A percentile compares a stretch with the other conserved stretches of the same genome.
phyloP scores from a whole-genome alignment of 768 basidiomycete species.

The Boletus fagicola region DNA sequence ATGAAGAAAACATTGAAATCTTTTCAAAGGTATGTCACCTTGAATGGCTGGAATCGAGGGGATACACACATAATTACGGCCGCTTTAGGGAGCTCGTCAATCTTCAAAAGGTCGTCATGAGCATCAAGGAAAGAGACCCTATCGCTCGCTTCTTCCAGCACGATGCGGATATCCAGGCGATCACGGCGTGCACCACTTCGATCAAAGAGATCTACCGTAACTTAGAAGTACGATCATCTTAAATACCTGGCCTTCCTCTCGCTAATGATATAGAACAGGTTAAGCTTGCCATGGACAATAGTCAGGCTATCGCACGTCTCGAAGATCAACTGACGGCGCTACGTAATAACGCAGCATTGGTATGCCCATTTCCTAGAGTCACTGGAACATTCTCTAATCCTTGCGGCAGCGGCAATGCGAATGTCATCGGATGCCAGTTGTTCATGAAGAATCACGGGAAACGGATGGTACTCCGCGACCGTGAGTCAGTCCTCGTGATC shows the following conservation, averaged over 20 bases:
- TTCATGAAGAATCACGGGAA: no score
- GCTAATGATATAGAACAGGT: slow-evolving; percentile 5
- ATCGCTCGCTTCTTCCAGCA: slow-evolving; percentile 10
- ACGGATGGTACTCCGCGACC: no score
- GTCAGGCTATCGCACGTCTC: slow-evolving; percentile 6
- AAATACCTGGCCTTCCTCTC: not conserved
- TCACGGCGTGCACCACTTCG: slow-evolving; percentile 11
- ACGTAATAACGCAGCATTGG: not conserved
- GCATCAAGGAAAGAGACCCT: slow-evolving; percentile 1
- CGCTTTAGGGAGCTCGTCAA: slow-evolving; percentile 6
- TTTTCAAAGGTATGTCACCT: slow-evolving; percentile 7
- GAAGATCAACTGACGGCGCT: slow-evolving; percentile 8
- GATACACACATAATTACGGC: not conserved
- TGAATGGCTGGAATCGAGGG: no score
- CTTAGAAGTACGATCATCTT: slow-evolving; percentile 2
- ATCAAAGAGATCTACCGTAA: slow-evolving; percentile 9
- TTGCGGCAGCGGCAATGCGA: no score
- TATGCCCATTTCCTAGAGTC: not conserved
- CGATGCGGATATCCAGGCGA: slow-evolving; percentile 7
- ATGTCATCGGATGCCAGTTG: no score
- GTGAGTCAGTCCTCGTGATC: no score
- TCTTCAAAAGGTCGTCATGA: slow-evolving; percentile 9
- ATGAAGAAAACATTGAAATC: slow-evolving; percentile 3
- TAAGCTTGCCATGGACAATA: slow-evolving; percentile 13
- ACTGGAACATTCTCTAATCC: not conserved